Evolutionary conservation across 202 grass and related monocot species (phyloP).

Genomic region (Schoenoplectus triqueter): DNA sequence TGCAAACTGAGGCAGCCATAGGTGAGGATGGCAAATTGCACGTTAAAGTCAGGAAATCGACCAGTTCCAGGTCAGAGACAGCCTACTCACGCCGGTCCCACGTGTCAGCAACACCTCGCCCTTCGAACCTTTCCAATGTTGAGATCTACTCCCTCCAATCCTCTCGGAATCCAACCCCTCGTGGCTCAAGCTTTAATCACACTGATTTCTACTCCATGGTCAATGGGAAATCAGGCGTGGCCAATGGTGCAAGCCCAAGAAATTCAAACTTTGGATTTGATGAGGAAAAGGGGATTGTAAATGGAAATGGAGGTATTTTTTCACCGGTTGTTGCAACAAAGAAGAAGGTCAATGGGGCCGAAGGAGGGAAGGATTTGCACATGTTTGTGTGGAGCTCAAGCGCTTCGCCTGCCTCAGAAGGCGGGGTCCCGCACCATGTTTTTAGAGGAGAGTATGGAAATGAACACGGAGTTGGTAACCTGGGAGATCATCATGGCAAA

Average conservation of each 20-base stretch:
- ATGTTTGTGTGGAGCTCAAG: conserved; percentile 99
- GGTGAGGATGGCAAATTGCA: conserved; percentile 62
- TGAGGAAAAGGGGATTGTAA: conserved; percentile 66
- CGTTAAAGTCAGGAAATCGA: conserved; percentile 83
- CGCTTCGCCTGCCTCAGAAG: conserved; percentile 81
- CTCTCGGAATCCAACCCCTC: conserved; percentile 84
- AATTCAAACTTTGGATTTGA: conserved; percentile 48
- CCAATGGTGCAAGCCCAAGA: conserved; percentile 32
- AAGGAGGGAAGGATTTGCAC: conserved; percentile 72
- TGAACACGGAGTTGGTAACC: conserved; percentile 37
- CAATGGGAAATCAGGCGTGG: conserved; percentile 1
- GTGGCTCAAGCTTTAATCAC: conserved; percentile 95
- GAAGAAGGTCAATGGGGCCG: conserved; percentile 45
- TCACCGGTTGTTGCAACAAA: conserved; percentile 53
- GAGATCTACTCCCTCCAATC: conserved; percentile 99
- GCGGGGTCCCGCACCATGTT: conserved; percentile 53
- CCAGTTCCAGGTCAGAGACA: conserved; percentile 66
- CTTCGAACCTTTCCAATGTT: conserved; percentile 91
- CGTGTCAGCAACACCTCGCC: conserved; percentile 50
- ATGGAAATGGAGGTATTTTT: conserved; percentile 43
- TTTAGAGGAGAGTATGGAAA: conserved; percentile 41
- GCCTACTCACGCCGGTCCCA: conserved; percentile 45
- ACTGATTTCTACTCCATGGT: conserved; percentile 86
- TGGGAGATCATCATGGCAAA: conserved; percentile 45
- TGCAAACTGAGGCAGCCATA: conserved; percentile 58